Evolutionary conservation across 345 rosid genomes (phyloP), one percentile per base, ranked within the genome.

Genomic region (Cardiospermum halicacabum): DNA sequence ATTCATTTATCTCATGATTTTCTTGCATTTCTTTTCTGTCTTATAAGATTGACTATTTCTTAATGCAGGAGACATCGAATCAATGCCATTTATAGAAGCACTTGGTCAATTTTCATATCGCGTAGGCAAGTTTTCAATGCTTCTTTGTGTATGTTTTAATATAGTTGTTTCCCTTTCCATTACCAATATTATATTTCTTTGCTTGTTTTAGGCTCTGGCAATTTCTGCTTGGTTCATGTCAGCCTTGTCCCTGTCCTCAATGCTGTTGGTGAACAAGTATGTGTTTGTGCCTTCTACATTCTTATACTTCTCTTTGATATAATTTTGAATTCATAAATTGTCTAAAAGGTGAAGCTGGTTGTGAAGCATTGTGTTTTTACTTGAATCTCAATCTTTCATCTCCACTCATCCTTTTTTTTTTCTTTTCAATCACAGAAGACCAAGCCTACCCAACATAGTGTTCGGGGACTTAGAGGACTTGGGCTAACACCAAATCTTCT

Each of bases 391-490:
- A 26, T 42, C 25, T 12, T 39, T 24, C 49, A 60, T 21, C 50
- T 11, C 25, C 49, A 45, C 22, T 66, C 48, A 10, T 26, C 47
- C 75, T 51, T 18, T 34, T 5, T 27, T 40, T 54, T 1, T 19
- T 25, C 53, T 39, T 36, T 58, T 40, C 43, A 68, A 53, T 53
- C 18, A 63, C 77, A 94, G 99, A 94, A 94, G 73, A 94, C 99
- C 11, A 94, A 94, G 78, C 99, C 99, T 58, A 94, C 99, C 69
- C 99, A 94, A 82, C 99, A 91, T 58, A 91, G 99, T 72, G 96
- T 91, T 62, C 78, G 89, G 61, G 89, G 87, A 32, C 89, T 94
- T 55, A 80, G 96, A 81, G 96, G 96, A 67, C 87, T 87, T 65
- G 99, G 99, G 50, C 69, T 94, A 83, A 81, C 81, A 2, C 99